Conservation (phyloP, 306 rosid genomes). For the Lathyrus tuberosus region DNA sequence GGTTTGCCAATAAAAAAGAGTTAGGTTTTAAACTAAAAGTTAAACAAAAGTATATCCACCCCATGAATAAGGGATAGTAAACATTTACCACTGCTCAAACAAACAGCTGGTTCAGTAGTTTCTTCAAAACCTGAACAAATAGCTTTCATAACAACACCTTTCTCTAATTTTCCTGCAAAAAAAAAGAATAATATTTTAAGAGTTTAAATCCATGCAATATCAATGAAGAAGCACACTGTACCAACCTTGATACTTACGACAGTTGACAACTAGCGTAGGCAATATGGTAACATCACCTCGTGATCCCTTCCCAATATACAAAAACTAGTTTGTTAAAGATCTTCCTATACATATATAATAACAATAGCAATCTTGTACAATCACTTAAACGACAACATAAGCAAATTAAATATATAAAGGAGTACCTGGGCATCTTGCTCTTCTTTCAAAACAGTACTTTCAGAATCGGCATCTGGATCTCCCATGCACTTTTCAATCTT, state of each 20-base stretch:
- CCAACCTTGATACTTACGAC: conserved; percentile 96
- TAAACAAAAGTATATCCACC: neutral
- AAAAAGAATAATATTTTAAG: conserved; percentile 36
- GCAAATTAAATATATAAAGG: conserved; percentile 1
- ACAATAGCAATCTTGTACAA: conserved; percentile 1
- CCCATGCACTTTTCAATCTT: conserved; percentile 92
- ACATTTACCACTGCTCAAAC: conserved; percentile 87
- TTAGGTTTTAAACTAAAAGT: conserved; percentile 35
- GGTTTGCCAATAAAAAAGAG: conserved; percentile 13
- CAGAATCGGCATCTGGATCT: conserved; percentile 74
- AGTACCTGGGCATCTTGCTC: conserved; percentile 97
- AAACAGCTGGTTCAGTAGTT: conserved; percentile 97
- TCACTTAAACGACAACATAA: conserved; percentile 30
- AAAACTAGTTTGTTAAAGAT: conserved; percentile 38
- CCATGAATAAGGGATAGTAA: conserved; percentile 20
- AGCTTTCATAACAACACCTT: conserved; percentile 93
- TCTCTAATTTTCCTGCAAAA: conserved; percentile 84
- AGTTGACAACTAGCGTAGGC: conserved; percentile 97
- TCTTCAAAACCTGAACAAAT: conserved; percentile 98
- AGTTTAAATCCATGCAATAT: conserved; percentile 37
- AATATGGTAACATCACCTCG: conserved; percentile 98
- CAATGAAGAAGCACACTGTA: conserved; percentile 41
- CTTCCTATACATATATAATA: neutral
- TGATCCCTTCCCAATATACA: conserved; percentile 91
- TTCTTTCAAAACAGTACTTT: conserved; percentile 83